Conservation (phyloP, 495 filamentous ascomycete genomes). For the Podospora appendiculata region DNA sequence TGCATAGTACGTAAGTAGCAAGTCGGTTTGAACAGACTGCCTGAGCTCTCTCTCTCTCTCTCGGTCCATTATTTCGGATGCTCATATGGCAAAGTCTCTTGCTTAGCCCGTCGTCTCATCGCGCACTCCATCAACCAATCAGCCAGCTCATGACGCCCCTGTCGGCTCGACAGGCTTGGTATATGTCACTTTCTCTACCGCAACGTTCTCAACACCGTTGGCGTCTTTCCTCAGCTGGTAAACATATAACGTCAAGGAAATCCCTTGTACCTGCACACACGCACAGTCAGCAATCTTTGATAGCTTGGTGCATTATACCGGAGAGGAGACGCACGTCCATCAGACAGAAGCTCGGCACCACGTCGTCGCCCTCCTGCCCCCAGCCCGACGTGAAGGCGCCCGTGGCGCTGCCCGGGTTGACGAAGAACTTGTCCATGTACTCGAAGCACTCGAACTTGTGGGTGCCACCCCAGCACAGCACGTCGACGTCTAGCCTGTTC, state of each 20-base stretch:
- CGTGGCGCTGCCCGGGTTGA: slow-evolving; percentile 93
- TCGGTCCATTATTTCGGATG: no score
- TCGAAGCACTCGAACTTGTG: slow-evolving; percentile 97
- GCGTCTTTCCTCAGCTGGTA: slow-evolving; percentile 90
- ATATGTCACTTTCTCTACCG: slow-evolving; percentile 96
- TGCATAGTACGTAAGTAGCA: no score
- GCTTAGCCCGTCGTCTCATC: no score
- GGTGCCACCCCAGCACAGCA: slow-evolving; percentile 95
- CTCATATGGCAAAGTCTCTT: no score
- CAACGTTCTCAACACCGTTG: slow-evolving; percentile 84
- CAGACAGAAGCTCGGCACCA: slow-evolving; percentile 90
- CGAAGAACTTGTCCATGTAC: slow-evolving; percentile 97
- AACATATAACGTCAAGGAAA: slow-evolving; percentile 93
- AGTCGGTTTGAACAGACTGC: no score
- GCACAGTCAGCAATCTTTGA: background rate
- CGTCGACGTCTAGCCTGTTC: slow-evolving; percentile 92
- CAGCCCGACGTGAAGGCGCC: slow-evolving; percentile 65
- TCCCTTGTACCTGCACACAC: slow-evolving; percentile 77
- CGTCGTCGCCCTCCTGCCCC: slow-evolving; percentile 68
- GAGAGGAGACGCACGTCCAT: slow-evolving; percentile 77
- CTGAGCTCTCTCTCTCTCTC: no score
- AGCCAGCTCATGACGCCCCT: slow-evolving; percentile 24
- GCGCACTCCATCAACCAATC: no score
- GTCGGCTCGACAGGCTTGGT: slow-evolving; percentile 67
- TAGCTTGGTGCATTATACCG: background rate